Evolutionary conservation across 768 basidiomycete species (phyloP), one percentile per base, ranked within the genome.

Genomic region (Auricularia cornea): DNA sequence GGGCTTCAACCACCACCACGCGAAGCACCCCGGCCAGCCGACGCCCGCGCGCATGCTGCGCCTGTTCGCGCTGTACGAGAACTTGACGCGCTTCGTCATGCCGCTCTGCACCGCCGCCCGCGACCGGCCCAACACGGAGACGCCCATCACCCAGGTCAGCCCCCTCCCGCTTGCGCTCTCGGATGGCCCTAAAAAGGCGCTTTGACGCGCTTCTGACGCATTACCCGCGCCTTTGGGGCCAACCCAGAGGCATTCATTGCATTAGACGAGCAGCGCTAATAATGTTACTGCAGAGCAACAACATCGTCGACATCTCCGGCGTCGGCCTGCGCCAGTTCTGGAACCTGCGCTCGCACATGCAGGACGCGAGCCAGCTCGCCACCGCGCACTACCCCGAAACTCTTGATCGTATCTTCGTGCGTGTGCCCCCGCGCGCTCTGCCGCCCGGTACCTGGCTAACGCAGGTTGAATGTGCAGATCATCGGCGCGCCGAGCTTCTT

Each of bases 311-410:
- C 72, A 78, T 93, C n/a, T 77, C 78, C 29, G 75, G 77, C 51
- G 81, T 86, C 63, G 83, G 88, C 6, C 74, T 93, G 4, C 72
- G 77, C 33, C 76, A 82, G 0, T 82, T 92, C 76, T 93, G 90
- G 88, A 74, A 78, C 41, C 80, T 92, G 28, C 83, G 89, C 28
- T 74, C 70, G 54, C 90, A 90, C 70, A 81, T 93, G 20, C 86
- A 89, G 66, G 86, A 92, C 69, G 88, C 91, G 0, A 86, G 87
- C 48, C 76, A 76, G 23, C 79, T 93, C 48, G 89, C 88, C 0
- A 89, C 88, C 0, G 88, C 88, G 8, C 87, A 91, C 68, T 92
- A 92, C 70, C 90, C 91, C 1, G 91, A 93, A 72, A 90, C 89
- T 0, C 76, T 92, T 48, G 76, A 81, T 67, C 79, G 81, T 38